Base-by-base conservation (phyloP, 306 rosid genomes). In the Medicago arabica region DNA sequence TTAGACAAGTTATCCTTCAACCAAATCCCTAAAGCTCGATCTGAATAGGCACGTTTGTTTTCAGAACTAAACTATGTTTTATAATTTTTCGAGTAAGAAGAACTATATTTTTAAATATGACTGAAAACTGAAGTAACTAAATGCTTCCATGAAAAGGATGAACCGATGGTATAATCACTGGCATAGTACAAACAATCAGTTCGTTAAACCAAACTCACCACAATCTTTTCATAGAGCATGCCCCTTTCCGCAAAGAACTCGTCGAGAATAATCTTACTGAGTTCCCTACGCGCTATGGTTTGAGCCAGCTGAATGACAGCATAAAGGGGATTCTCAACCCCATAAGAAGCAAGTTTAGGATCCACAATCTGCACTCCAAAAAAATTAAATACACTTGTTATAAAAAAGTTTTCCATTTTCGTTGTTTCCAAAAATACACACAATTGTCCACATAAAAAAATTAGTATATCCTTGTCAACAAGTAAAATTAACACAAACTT, bases 221-320 rank as follows among this genome's bases (percentile, higher is more conserved):
- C 97, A 67, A 95, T 95, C 89, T 89, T 88, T 57, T 92, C 93
- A 77, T 23, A 92, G 62, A 95, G 87, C 9, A 93, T 87, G 79
- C 90, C 97, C 23, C 99, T 89, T 81, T 95, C 97, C 86, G 87
- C 97, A 57, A 95, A 92, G 15, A 97, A 89, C 88, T 95, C 88
- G 84, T 95, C 99, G 9, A 95, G 99, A 70, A 96, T 92, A 75
- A 95, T 92, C 86, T 95, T 95, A 58, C 97, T 23, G 36, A 95
- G 94, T 87, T 89, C 97, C 15, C 96, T 90, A 65, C 99, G 97
- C 99, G 92, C 90, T 4, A 96, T 95, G 8, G 97, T 92, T 76
- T 95, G 99, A 2, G 99, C 99, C 61, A 95, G 96, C 92, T 92
- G 99, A 84, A 92, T 84, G 21, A 93, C 93, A 0, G 99, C 96